Base-by-base conservation (phyloP, 306 rosid genomes). In the Vachellia collinsii region DNA sequence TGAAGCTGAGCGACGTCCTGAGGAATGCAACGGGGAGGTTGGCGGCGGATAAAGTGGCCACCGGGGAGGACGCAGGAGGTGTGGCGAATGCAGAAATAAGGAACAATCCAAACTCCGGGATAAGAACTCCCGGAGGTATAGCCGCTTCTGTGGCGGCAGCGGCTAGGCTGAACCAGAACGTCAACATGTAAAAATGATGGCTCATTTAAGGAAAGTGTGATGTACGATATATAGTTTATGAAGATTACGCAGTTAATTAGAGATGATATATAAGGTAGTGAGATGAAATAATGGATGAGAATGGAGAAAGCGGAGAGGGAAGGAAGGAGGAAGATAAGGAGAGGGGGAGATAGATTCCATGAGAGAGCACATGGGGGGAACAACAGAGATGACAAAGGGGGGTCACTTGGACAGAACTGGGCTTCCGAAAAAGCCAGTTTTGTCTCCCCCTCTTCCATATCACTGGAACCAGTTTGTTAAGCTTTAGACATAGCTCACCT, bases 31-130 rank as follows among this genome's bases (percentile, higher is more conserved):
- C 88, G 5, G 70, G 83, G 11, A 91, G 85, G 86, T 23, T 91
- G 72, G 89, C 98, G 0, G 34, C 88, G 0, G 97, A 93, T 46
- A 88, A 78, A 64, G 70, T 87, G 0, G 97, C 87, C 3, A 91
- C 94, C 0, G 70, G 92, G 10, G 34, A 90, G 37, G 97, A 93
- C 19, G 93, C 97, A 0, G 97, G 88, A 79, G 93, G 93, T 6
- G 92, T 88, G 76, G 68, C 87, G 0, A 86, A 87, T 50, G 98
- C 97, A 3, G 97, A 91, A 73, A 89, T 91, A 97, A 80, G 97
- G 51, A 91, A 91, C 83, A 85, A 73, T 64, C 91, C 89, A 0
- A 83, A 36, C 11, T 72, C 81, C 10, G 36, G 68, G 0, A 53
- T 53, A 19, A 85, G 84, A 1, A 82, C 84, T 48, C 92, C 87